Evolutionary conservation across 2,329 filamentous ascomycete genomes (phyloP).

Genomic region (Alternaria tenuissima): DNA sequence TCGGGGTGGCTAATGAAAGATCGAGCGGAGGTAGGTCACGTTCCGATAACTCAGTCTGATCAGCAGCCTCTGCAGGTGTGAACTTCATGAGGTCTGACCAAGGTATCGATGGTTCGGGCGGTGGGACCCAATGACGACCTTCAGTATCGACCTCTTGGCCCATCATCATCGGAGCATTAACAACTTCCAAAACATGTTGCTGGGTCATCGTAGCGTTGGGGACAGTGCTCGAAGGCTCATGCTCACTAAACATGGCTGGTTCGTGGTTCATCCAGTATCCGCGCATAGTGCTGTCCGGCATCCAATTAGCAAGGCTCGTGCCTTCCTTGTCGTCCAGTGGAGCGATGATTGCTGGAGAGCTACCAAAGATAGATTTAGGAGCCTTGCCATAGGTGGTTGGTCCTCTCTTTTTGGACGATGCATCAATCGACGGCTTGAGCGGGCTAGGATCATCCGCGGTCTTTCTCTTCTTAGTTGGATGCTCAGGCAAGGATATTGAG

Average conservation of each 20-base stretch:
- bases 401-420: conserved; percentile 8
- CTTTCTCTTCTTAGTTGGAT: conserved; percentile 35
- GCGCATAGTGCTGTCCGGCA: conserved; percentile 44
- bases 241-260: conserved; percentile 52
- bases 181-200: conserved; percentile 50
- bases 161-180: conserved; percentile 37
- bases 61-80: conserved; percentile 20
- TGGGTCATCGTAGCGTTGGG: conserved; percentile 54
- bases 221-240: conserved; percentile 53
- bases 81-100: conserved; percentile 49
- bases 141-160: conserved; percentile 29
- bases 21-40: conserved; percentile 7
- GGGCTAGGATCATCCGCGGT: conserved; percentile 20
- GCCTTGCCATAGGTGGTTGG: conserved; percentile 21
- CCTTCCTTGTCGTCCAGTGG: background rate
- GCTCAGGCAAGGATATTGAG: conserved; percentile 29
- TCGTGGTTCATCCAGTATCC: conserved; percentile 52
- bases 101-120: conserved; percentile 43
- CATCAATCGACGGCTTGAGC: background rate
- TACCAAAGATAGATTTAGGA: conserved; percentile 12
- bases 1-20: background rate
- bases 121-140: conserved; percentile 24
- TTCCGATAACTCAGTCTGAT: conserved; percentile 20
- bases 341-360: conserved; percentile 6
- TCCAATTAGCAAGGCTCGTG: conserved; percentile 17